A percentile compares a stretch with the other conserved stretches of the same genome.
Evolutionary conservation across 164 flowering plant genomes (phyloP).

Genomic region (Buxus sempervirens): DNA sequence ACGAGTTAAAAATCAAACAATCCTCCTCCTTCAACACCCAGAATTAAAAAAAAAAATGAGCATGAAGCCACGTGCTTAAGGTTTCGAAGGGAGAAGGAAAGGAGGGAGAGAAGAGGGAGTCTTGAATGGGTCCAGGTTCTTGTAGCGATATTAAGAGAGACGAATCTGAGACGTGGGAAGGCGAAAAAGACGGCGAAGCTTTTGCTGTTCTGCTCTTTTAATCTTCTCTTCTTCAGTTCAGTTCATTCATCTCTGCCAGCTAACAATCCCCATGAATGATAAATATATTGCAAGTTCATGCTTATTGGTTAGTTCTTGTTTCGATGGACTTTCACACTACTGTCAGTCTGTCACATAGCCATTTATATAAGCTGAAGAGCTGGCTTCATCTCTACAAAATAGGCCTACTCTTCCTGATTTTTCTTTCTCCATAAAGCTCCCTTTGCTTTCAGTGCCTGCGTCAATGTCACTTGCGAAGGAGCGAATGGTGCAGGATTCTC

Average conservation of each 20-base stretch:
- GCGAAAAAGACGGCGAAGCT: constrained; percentile 61
- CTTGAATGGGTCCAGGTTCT: constrained; percentile 18
- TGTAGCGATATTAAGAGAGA: constrained; percentile 6
- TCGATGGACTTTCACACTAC: too few relatives aligned
- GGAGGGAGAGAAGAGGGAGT: constrained; percentile 12
- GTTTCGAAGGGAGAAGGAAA: constrained; percentile 11
- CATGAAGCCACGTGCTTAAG: constrained; percentile 26
- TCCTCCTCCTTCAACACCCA: background rate
- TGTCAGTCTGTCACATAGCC: too few relatives aligned
- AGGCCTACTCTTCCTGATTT: background rate
- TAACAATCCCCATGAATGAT: constrained; percentile 43
- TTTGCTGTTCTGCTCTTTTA: constrained; percentile 33
- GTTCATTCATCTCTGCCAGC: constrained; percentile 51
- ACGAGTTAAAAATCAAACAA: too few relatives aligned
- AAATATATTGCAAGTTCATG: background rate
- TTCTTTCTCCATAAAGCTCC: background rate
- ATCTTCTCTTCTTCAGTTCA: constrained; percentile 11
- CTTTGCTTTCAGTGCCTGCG: too few relatives aligned
- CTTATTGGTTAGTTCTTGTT: too few relatives aligned
- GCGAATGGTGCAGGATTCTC: constrained; percentile 10
- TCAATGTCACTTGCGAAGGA: constrained; percentile 51
- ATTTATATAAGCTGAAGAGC: constrained; percentile 3
- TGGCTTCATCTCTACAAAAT: background rate
- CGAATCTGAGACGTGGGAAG: constrained; percentile 57
- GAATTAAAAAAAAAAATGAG: background rate